phyloP scores from a whole-genome alignment of 2,329 filamentous ascomycete genomes.

The Phyllosticta capitalensis region DNA sequence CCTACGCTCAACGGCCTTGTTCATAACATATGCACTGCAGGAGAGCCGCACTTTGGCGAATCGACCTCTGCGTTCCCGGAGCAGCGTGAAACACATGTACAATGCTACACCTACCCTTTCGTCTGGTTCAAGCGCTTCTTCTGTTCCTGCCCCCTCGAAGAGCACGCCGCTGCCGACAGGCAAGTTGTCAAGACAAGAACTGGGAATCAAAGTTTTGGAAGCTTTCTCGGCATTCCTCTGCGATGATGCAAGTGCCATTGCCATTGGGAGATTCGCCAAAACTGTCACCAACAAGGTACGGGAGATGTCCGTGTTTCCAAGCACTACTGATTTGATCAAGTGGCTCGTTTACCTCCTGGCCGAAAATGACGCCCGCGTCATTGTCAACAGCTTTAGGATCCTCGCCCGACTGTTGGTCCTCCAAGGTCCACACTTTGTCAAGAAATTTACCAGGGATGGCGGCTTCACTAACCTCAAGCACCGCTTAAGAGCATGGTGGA shows the following conservation, averaged over 20 bases:
- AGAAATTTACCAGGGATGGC: conserved; percentile 80
- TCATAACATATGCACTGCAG: conserved; percentile 87
- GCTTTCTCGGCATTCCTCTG: conserved; percentile 74
- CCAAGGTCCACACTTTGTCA: conserved; percentile 71
- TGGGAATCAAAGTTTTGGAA: conserved; percentile 65
- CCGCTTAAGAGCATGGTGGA: conserved; percentile 80
- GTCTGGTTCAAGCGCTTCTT: conserved; percentile 20
- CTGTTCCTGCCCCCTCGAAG: neutral
- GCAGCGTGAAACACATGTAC: conserved; percentile 23
- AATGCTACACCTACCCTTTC: conserved; percentile 19
- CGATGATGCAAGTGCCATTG: conserved; percentile 54
- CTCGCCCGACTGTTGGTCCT: conserved; percentile 73
- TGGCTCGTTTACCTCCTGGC: conserved; percentile 88
- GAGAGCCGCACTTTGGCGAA: conserved; percentile 39
- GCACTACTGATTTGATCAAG: conserved; percentile 34
- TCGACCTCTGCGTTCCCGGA: conserved; percentile 24
- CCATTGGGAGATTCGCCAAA: conserved; percentile 79
- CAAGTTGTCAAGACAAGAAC: conserved; percentile 51
- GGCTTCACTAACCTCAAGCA: conserved; percentile 81
- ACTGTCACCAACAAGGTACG: conserved; percentile 89
- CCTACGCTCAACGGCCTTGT: conserved; percentile 77
- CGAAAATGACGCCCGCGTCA: conserved; percentile 74
- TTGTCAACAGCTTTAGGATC: conserved; percentile 72
- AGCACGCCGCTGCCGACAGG: conserved; percentile 4
- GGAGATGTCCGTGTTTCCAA: conserved; percentile 19